These are phyloP conservation scores for Hygrophorus russula DNA, from an alignment of 768 basidiomycete genomes.

Conservation along the genomic window DNA sequence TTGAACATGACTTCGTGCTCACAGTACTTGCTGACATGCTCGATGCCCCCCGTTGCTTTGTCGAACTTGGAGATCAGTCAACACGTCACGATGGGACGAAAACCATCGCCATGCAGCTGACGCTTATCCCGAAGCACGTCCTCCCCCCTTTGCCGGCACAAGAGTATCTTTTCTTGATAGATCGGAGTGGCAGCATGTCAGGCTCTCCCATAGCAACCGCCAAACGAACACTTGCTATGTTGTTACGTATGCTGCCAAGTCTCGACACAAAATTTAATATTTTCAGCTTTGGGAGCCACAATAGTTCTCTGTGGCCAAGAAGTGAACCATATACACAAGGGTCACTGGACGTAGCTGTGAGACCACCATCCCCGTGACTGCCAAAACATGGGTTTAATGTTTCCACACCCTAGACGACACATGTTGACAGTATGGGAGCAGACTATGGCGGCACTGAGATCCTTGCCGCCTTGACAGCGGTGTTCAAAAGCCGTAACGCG, in stretches of 20 bases:
- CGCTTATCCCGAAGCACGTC: constrained; percentile 40
- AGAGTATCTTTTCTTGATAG: constrained; percentile 53
- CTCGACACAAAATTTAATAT: constrained; percentile 40
- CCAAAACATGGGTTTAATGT: neutral
- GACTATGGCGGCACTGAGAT: constrained; percentile 45
- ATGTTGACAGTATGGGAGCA: constrained; percentile 29
- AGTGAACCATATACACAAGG: constrained; percentile 22
- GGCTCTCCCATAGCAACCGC: constrained; percentile 31
- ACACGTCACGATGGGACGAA: constrained; percentile 7
- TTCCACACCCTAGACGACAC: constrained; percentile 19
- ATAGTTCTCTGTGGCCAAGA: constrained; percentile 21
- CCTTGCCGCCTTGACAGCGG: constrained; percentile 23
- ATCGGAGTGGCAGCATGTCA: constrained; percentile 46
- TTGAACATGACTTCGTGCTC: constrained; percentile 41
- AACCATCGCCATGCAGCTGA: constrained; percentile 40
- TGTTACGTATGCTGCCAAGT: constrained; percentile 38
- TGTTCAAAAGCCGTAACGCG: constrained; percentile 22
- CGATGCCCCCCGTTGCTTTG: constrained; percentile 46
- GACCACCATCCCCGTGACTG: constrained; percentile 9
- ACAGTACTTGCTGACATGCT: constrained; percentile 35
- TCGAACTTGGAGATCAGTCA: constrained; percentile 14
- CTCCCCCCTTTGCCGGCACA: constrained; percentile 30
- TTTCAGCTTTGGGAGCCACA: constrained; percentile 34
- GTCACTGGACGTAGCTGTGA: constrained; percentile 26
- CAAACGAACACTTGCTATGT: constrained; percentile 31